These are phyloP conservation scores for Pseudocercospora fijiensis DNA, from an alignment of 2,329 filamentous ascomycete genomes.

Conservation along the genomic window DNA sequence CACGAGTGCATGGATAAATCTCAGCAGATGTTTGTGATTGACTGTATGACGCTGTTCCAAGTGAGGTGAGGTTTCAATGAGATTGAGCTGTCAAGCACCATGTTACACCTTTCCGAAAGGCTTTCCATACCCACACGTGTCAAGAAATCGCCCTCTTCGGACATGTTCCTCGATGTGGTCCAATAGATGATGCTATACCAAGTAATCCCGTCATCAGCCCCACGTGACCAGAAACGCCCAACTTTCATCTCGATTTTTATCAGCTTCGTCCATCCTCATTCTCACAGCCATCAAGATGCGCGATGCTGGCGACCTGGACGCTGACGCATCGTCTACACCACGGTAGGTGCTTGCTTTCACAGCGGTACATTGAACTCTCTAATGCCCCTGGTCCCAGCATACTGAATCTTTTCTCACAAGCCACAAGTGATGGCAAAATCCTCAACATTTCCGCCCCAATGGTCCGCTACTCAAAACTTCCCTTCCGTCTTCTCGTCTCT, in stretches of 20 bases:
- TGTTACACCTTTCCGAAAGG: not conserved
- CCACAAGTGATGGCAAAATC: conserved; percentile 54
- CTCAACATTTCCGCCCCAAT: conserved; percentile 15
- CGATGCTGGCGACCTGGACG: not conserved
- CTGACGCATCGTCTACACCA: not conserved
- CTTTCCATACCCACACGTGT: not conserved
- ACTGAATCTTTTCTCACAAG: conserved; percentile 55
- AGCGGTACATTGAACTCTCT: not conserved
- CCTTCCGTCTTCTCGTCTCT: conserved; percentile 66
- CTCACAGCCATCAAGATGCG: not conserved
- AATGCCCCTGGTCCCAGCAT: conserved; percentile 12
- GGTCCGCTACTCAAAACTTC: conserved; percentile 51
- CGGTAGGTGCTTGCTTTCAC: not conserved
- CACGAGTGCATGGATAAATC: not conserved
- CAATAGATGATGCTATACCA: too few relatives aligned
- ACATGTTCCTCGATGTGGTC: too few relatives aligned
- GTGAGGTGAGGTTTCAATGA: not conserved
- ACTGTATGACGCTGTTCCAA: not conserved
- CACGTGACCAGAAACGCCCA: not conserved
- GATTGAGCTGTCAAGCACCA: not conserved
- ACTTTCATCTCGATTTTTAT: not conserved
- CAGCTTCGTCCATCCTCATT: not conserved
- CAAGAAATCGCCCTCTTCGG: too few relatives aligned
- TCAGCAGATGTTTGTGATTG: not conserved
- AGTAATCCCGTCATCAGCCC: not conserved